Evolutionary conservation across 768 basidiomycete genomes (phyloP), one percentile per base, ranked within the genome.

Genomic region (Lentinula aciculospora): DNA sequence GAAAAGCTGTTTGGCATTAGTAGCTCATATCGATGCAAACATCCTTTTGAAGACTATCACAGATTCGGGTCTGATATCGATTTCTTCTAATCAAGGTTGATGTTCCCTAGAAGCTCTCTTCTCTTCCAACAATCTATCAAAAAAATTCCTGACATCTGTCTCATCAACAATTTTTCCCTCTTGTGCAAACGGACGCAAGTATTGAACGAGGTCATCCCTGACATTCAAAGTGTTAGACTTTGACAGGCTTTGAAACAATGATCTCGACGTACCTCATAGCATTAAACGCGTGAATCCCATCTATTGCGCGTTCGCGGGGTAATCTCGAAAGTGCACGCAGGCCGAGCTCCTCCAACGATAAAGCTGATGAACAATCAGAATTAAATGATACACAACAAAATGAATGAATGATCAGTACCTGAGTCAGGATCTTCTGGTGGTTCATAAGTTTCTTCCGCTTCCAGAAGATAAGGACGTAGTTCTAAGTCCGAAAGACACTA

Each of bases 341-440:
- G 10, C 92, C 92, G 4, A 94, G 79, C 66, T 92, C 89, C 67
- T 93, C 92, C 32, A 94, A 71, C 17, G 91, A 89, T 50, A 92
- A 72, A 25, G 82, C 91, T 90, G 42, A 8, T 12, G 61, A 17
- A 56, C 63, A 58, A 56, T 21, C 4, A 31, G 25, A 42, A 62
- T 28, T 55, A 4, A 31, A 10, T 31, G 8, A 27, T n/a, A 31
- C 19, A 32, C 31, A 17, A 27, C 17, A 23, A 19, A 21, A 21
- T 10, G 10, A n/a, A 39, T 10, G 57, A 29, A 2, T 39, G 15
- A 25, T 21, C 23, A 19, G 34, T 53, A 85, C 91, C 84, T 60
- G 85, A 90, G 66, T 94, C 92, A 9, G 92, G 91, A 69, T 93
- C 92, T 64, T 89, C 85, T 3, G 91, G 92, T 1, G 88, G 89